Conservation (phyloP, 495 filamentous ascomycete genomes). For the Penicillium paxilli region DNA sequence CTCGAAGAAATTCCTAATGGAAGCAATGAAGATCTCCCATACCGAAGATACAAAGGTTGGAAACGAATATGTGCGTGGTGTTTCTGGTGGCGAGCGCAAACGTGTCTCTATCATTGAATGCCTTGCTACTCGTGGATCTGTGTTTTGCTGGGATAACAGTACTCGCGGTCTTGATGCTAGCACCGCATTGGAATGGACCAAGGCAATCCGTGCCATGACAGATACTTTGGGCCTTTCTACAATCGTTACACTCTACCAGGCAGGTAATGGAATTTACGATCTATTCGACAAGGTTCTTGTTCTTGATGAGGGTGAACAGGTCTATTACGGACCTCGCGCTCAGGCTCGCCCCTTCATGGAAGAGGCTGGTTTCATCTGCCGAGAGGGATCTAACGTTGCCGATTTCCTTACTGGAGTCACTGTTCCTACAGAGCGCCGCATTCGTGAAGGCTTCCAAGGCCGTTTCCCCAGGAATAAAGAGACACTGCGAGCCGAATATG, state of each 20-base stretch:
- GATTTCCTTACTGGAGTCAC: conserved; percentile 73
- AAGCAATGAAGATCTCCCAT: conserved; percentile 73
- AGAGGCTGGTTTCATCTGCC: conserved; percentile 63
- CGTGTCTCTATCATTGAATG: conserved; percentile 69
- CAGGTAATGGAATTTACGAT: conserved; percentile 63
- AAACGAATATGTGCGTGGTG: conserved; percentile 73
- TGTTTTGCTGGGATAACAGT: conserved; percentile 64
- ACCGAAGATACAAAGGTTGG: conserved; percentile 81
- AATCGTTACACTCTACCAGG: conserved; percentile 60
- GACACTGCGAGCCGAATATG: conserved; percentile 37
- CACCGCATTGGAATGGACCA: conserved; percentile 58
- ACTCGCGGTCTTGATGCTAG: conserved; percentile 62
- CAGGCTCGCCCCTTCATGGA: conserved; percentile 68
- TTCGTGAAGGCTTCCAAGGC: conserved; percentile 52
- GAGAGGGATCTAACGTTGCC: conserved; percentile 66
- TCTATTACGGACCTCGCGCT: conserved; percentile 59
- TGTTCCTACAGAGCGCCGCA: conserved; percentile 62
- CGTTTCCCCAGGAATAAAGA: conserved; percentile 50
- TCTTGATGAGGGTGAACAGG: conserved; percentile 62
- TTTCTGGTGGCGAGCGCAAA: conserved; percentile 84
- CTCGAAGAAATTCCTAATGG: conserved; percentile 67
- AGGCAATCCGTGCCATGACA: conserved; percentile 48
- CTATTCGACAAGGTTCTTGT: conserved; percentile 69
- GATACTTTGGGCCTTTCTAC: conserved; percentile 46
- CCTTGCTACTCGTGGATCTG: conserved; percentile 57